Evolutionary conservation across 164 flowering plant genomes (phyloP).

Genomic region (Macadamia tetraphylla): DNA sequence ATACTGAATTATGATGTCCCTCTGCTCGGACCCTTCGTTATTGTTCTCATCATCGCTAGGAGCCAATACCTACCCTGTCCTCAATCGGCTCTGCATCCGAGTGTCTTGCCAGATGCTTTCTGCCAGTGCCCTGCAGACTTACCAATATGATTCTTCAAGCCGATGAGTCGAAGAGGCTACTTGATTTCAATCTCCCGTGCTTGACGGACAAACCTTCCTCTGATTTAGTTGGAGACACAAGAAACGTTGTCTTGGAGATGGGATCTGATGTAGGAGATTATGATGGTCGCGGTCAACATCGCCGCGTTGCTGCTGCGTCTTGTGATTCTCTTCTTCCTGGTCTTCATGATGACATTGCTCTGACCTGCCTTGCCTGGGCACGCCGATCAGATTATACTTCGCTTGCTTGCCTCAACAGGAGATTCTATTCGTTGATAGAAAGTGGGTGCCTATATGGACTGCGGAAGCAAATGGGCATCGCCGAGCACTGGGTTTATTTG

Average conservation of each 20-base stretch:
- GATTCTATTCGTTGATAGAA: background rate
- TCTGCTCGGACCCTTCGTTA: background rate
- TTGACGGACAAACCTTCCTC: background rate
- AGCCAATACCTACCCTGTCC: background rate
- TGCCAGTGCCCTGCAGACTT: background rate
- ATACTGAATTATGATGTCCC: background rate
- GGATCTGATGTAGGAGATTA: background rate
- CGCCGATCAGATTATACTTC: background rate
- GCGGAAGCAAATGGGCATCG: background rate
- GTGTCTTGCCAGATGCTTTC: background rate
- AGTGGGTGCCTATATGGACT: background rate
- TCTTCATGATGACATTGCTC: background rate
- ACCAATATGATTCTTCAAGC: conserved; percentile 7
- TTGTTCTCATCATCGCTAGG: conserved; percentile 4
- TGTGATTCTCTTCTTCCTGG: background rate
- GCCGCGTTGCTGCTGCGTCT: no score
- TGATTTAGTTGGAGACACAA: background rate
- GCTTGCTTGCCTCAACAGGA: background rate
- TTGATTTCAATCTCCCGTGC: background rate
- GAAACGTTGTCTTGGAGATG: background rate
- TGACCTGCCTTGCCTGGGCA: background rate
- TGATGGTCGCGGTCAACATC: background rate
- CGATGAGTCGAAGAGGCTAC: conserved; percentile 7
- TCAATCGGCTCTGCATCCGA: background rate
- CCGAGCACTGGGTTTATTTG: background rate